phyloP scores from a whole-genome alignment of 1,284 basidiomycete species.

The Cerrena zonata region DNA sequence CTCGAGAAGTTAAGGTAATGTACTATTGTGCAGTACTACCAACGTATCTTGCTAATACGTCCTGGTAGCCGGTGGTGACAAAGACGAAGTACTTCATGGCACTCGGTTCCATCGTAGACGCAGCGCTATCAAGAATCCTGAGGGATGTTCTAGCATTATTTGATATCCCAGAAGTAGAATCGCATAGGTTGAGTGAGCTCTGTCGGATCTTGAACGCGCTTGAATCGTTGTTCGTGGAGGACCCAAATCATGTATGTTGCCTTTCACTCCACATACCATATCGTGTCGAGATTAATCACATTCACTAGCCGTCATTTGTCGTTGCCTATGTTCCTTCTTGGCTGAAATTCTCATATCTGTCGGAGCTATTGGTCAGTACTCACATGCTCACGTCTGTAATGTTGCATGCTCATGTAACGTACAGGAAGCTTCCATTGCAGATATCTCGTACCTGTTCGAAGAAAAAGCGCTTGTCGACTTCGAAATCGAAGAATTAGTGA shows the following conservation, averaged over 20 bases:
- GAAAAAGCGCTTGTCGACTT: slow-evolving; percentile 90
- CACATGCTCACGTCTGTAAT: no score
- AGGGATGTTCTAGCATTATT: slow-evolving; percentile 72
- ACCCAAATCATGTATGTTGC: slow-evolving; percentile 47
- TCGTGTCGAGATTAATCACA: no score
- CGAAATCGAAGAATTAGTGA: slow-evolving; percentile 74
- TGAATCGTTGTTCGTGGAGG: slow-evolving; percentile 75
- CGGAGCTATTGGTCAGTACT: slow-evolving; percentile 74
- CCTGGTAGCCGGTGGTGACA: slow-evolving; percentile 46
- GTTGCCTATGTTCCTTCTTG: slow-evolving; percentile 81
- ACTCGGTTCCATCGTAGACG: slow-evolving; percentile 73
- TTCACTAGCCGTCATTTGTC: slow-evolving; percentile 60
- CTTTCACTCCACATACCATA: no score
- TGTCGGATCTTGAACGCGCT: slow-evolving; percentile 75
- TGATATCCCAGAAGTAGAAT: slow-evolving; percentile 90
- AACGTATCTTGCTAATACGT: neutral
- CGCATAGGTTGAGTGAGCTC: slow-evolving; percentile 75
- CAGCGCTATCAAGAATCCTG: slow-evolving; percentile 64
- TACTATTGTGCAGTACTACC: neutral
- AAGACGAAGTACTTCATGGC: slow-evolving; percentile 64
- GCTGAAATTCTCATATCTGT: slow-evolving; percentile 91
- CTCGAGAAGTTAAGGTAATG: slow-evolving; percentile 69
- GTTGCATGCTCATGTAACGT: slow-evolving; percentile 12
- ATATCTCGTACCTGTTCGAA: slow-evolving; percentile 90
- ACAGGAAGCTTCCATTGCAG: slow-evolving; percentile 87